phyloP scores from a whole-genome alignment of 805 yeast genomes.

The Hanseniaspora vineae region DNA sequence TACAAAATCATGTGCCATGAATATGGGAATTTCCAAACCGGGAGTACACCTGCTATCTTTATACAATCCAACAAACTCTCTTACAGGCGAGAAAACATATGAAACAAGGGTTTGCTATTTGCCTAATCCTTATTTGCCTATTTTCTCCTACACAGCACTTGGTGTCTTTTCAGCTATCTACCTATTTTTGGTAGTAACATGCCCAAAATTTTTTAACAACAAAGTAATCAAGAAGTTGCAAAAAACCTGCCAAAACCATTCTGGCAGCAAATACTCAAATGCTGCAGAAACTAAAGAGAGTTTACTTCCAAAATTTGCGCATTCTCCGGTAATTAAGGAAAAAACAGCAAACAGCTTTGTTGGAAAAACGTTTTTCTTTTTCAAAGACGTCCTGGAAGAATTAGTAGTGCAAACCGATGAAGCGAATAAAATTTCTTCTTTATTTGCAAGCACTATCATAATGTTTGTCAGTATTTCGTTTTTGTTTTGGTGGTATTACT shows the following conservation, averaged over 20 bases:
- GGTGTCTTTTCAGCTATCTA: constrained; percentile 11
- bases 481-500: constrained; percentile 2
- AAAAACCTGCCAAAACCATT: background rate
- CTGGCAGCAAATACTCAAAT: background rate
- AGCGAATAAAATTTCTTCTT: background rate
- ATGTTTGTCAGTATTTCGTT: constrained; percentile 2
- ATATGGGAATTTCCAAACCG: constrained; percentile 77
- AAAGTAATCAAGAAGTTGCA: constrained; percentile 2
- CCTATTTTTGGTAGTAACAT: constrained; percentile 15
- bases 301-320: background rate
- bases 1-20: constrained; percentile 83
- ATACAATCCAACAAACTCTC: constrained; percentile 28
- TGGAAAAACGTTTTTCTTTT: background rate
- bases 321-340: background rate
- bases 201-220: constrained; percentile 19
- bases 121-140: constrained; percentile 39
- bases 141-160: constrained; percentile 8
- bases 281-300: background rate
- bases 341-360: background rate
- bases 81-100: constrained; percentile 15
- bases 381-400: background rate
- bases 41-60: constrained; percentile 77
- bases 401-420: background rate
- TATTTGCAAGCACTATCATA: background rate
- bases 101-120: constrained; percentile 41